These are phyloP conservation scores for Zea luxurians DNA, from an alignment of 176 grass and related monocot species.

Conservation along the genomic window DNA sequence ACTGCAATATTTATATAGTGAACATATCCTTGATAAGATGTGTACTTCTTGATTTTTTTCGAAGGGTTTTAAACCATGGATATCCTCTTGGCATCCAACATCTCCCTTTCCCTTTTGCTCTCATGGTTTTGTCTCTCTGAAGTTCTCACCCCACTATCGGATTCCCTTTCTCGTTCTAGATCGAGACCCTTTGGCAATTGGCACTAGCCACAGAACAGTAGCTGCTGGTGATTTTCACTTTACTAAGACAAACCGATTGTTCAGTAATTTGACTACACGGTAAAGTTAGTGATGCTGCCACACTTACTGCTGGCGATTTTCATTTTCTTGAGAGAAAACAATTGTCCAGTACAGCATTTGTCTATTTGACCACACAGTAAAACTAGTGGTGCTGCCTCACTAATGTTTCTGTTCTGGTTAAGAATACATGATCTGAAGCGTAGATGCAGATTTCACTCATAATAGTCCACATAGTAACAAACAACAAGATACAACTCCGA, in stretches of 20 bases:
- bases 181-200: constrained; percentile 41
- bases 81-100: constrained; percentile 58
- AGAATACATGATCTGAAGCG: background rate
- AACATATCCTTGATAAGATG: constrained; percentile 30
- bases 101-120: constrained; percentile 40
- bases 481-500: constrained; percentile 6
- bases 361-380: background rate
- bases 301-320: background rate
- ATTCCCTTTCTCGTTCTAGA: constrained; percentile 51
- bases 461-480: background rate
- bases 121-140: constrained; percentile 38
- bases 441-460: background rate
- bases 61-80: constrained; percentile 62
- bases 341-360: background rate
- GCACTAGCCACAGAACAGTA: constrained; percentile 11
- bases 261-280: background rate
- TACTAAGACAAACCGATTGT: constrained; percentile 2
- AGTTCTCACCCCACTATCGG: constrained; percentile 34
- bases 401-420: background rate
- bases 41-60: constrained; percentile 37
- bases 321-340: background rate
- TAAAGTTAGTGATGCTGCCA: constrained; percentile 8
- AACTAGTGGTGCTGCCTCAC: background rate
- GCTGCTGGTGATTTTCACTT: background rate
- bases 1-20: constrained; percentile 56